Base-by-base conservation (phyloP, 1,284 basidiomycete genomes). In the Puccinia brachypodii region DNA sequence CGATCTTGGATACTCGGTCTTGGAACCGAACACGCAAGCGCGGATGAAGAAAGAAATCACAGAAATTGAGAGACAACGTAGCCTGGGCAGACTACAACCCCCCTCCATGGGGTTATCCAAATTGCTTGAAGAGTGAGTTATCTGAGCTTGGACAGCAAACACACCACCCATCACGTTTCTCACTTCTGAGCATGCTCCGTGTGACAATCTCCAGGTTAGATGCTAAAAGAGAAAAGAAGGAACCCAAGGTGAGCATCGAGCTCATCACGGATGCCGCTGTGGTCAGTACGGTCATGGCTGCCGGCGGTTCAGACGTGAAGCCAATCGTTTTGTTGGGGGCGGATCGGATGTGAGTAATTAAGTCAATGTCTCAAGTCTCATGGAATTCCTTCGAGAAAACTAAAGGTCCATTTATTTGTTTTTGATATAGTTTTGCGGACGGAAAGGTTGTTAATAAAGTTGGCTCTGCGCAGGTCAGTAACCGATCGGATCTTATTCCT, bases 171-270 rank as follows among this genome's bases (percentile, higher is more conserved):
- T 19, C 68, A 19, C 13, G 25, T 42, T 66, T 47, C 40, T 68
- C 6, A 38, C 19, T 42, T 62, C 36, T 14, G 53, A n/a, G n/a
- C n/a, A 47, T 13, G 38, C 38, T 16, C 31, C 1, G 14, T 38
- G 13, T 69, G 4, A 28, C 3, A 47, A 1, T 7, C 31, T 64
- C 4, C n/a, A 79, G 76, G 19, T 53, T 79, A 33, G 76, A 80
- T 58, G 53, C 78, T 16, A 80, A 80, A 16, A 80, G 73, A 31
- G 78, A 80, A 56, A 80, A 80, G 58, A 80, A 80, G 69, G 78
- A 80, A 22, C 78, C 78, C 31, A 60, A 80, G 72, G 78, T 73
- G 25, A 73, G 53, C 38, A 72, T 80, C 38, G 78, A 80, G 25
- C 22, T 80, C 19, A 80, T 80, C 28, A 80, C 78, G 28, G 78